These are phyloP conservation scores for Podila horticola DNA, from an alignment of 192 early-diverging fungal species.

Conservation along the genomic window DNA sequence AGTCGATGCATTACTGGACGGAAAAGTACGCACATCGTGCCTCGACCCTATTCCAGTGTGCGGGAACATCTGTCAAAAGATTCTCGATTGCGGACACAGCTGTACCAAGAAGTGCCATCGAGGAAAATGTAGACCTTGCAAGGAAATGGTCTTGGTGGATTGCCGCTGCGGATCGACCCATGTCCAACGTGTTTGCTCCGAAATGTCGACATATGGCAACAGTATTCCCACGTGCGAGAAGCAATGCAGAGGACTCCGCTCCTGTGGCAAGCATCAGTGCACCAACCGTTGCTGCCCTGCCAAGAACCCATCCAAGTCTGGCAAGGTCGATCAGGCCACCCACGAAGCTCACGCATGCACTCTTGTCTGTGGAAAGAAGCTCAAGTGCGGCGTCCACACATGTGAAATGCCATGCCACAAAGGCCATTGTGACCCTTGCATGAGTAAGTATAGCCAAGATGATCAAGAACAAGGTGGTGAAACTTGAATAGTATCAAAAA, in stretches of 20 bases:
- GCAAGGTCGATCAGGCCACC: slow-evolving; percentile 39
- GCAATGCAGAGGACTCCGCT: slow-evolving; percentile 66
- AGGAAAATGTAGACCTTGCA: slow-evolving; percentile 73
- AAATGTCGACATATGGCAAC: slow-evolving; percentile 51
- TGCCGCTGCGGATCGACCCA: slow-evolving; percentile 75
- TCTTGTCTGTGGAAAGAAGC: slow-evolving; percentile 74
- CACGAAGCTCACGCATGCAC: slow-evolving; percentile 70
- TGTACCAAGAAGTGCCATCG: slow-evolving; percentile 70
- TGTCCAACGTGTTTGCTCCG: slow-evolving; percentile 57
- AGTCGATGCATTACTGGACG: slow-evolving; percentile 42
- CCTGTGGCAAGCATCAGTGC: slow-evolving; percentile 80
- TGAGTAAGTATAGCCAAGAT: slow-evolving; percentile 45
- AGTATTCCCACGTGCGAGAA: slow-evolving; percentile 67
- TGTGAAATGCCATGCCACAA: slow-evolving; percentile 85
- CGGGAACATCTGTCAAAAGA: slow-evolving; percentile 66
- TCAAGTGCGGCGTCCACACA: slow-evolving; percentile 84
- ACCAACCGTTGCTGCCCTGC: slow-evolving; percentile 71
- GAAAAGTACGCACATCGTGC: slow-evolving; percentile 50
- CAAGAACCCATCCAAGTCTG: slow-evolving; percentile 36
- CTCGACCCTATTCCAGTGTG: slow-evolving; percentile 73
- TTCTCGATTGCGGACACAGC: slow-evolving; percentile 69
- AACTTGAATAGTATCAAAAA: too few species aligned
- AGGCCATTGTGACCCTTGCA: slow-evolving; percentile 79
- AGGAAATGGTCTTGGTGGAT: slow-evolving; percentile 52
- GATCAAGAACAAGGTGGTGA: not conserved